Evolutionary conservation across 371 early-diverging fungal species (phyloP), one percentile per base, ranked within the genome.

Genomic region (Lichtheimia ornata): DNA sequence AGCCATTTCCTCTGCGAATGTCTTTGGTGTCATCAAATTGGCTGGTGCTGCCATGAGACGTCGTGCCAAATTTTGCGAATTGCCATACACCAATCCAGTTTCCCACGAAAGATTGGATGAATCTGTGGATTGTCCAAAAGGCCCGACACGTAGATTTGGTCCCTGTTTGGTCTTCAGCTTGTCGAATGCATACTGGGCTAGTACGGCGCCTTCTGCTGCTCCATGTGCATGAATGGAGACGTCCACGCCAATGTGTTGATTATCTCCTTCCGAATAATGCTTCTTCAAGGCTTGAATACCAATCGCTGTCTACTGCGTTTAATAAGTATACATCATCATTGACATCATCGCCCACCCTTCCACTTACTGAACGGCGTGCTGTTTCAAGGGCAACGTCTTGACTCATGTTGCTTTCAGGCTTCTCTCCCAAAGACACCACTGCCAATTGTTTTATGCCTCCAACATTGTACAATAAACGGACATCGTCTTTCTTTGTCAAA

Each of bases 21-120:
- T 59, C 17, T 89, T 88, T 35, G 99, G 99, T 12, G 98, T 99
- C 93, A 98, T 89, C 56, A 88, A 70, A 80, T 98, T 99, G 28
- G 94, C 93, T 11, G 99, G 99, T 4, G 96, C 90, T 62, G 95
- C 95, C 84, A 89, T 91, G 58, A 96, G 79, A 67, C 85, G 90
- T 56, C 99, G 88, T 3, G 98, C 95, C 58, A 92, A 76, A 78
- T 98, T 98, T 77, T 99, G 99, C 2, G 95, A 89, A 24, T 84
- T 74, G 24, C 88, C 94, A 56, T 85, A 86, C 22, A 90, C 83
- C 25, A 74, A 65, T 13, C 94, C 94, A 2, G 77, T 67, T n/a
- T 81, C 72, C 88, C 91, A 94, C 4, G 73, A 64, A 27, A 69
- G 51, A 44, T 42, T 30, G 30, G 43, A 47, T 12, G 61, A 22